These are phyloP conservation scores for Leucoagaricus sp. DNA, from an alignment of 1,284 basidiomycete genomes.

Conservation along the genomic window DNA sequence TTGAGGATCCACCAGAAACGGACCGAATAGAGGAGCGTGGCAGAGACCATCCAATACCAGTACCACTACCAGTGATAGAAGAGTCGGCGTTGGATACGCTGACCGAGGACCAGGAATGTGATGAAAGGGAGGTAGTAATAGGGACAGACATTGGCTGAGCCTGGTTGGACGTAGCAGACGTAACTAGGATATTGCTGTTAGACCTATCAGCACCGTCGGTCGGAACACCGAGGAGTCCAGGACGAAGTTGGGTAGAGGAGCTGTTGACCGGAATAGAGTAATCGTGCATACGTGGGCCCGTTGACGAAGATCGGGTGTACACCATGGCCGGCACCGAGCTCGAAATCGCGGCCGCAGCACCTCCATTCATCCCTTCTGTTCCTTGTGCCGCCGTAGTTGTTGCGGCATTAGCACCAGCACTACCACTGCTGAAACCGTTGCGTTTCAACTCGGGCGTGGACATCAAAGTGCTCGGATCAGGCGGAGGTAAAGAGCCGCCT, in stretches of 20 bases:
- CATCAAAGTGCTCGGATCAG: constrained; percentile 29
- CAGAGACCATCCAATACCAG: constrained; percentile 6
- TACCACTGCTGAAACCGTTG: constrained; percentile 1
- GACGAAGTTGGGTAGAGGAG: constrained; percentile 47
- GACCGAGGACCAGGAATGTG: constrained; percentile 10
- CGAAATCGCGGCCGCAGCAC: constrained; percentile 28
- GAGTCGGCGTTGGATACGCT: neutral
- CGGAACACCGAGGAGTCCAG: constrained; percentile 57
- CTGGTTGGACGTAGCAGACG: constrained; percentile 16
- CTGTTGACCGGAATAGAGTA: constrained; percentile 46
- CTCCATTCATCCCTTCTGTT: neutral
- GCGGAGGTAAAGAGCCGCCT: constrained; percentile 65
- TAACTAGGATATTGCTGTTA: constrained; percentile 10
- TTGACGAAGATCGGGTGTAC: constrained; percentile 33
- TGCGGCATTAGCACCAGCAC: constrained; percentile 6
- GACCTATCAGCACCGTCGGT: too few relatives aligned
- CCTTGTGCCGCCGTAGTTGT: neutral
- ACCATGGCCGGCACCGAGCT: constrained; percentile 35
- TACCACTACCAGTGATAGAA: neutral
- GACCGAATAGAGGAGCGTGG: constrained; percentile 18
- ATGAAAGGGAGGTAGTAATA: constrained; percentile 19
- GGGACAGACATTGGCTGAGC: constrained; percentile 29
- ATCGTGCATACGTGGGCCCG: constrained; percentile 65
- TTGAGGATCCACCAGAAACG: constrained; percentile 24
- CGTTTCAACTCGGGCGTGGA: constrained; percentile 5